Percentiles rank a stretch among this genome's conserved stretches.
Conservation (phyloP, 768 basidiomycete species). For the Leccinum aurantiacum region DNA sequence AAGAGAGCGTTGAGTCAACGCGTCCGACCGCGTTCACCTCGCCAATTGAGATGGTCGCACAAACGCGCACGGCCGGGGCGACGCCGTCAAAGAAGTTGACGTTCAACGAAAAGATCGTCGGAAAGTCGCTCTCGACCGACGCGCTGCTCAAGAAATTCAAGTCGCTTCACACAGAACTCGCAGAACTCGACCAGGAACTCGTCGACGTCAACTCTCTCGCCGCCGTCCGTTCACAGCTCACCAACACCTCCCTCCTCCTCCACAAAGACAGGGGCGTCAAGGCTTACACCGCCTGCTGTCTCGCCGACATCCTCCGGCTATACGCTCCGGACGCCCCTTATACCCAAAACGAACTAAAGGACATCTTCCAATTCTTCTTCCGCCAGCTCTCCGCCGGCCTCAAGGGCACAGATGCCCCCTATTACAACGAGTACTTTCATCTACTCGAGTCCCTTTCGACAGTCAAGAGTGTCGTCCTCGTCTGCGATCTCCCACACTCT, state of each 20-base stretch:
- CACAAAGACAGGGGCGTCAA: constrained; percentile 97
- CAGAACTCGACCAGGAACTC: constrained; percentile 82
- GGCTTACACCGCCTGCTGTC: constrained; percentile 90
- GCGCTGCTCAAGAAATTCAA: constrained; percentile 84
- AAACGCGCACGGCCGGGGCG: constrained; percentile 58
- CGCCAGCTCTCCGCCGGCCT: constrained; percentile 76
- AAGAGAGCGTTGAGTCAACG: constrained; percentile 17
- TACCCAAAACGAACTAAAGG: constrained; percentile 81
- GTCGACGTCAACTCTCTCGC: constrained; percentile 75
- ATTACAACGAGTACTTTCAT: constrained; percentile 92
- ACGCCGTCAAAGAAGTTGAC: constrained; percentile 58
- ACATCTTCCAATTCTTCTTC: constrained; percentile 97
- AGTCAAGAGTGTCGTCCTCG: constrained; percentile 92
- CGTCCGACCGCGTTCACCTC: neutral
- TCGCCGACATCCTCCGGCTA: constrained; percentile 89
- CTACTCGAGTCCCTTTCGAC: constrained; percentile 91
- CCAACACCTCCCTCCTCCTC: constrained; percentile 75
- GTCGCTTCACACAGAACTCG: constrained; percentile 71
- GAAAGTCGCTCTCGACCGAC: constrained; percentile 78
- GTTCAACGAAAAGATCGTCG: constrained; percentile 82
- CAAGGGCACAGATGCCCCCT: constrained; percentile 74
- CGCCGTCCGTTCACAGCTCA: constrained; percentile 73
- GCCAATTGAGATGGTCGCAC: constrained; percentile 58
- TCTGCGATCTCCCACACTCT: constrained; percentile 85
- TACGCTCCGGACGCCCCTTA: constrained; percentile 98